A percentile compares a stretch with the other conserved stretches of the same genome.
Conservation (phyloP, 1,284 basidiomycete genomes). For the Ceratobasidium sp. region DNA sequence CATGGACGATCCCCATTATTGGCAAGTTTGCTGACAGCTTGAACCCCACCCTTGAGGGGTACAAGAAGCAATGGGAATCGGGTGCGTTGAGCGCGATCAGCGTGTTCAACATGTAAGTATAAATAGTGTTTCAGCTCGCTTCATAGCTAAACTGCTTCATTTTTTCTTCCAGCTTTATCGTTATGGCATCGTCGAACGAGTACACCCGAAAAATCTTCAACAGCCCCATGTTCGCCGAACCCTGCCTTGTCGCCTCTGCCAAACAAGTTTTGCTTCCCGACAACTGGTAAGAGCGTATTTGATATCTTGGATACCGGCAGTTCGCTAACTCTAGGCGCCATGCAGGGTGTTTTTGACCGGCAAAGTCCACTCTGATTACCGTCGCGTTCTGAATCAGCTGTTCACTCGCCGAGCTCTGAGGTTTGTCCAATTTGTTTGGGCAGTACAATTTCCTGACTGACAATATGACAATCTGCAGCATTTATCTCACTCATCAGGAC, state of each 20-base stretch:
- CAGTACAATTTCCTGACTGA: slow-evolving; percentile 40
- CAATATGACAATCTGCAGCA: slow-evolving; percentile 60
- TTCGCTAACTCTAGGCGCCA: slow-evolving; percentile 13
- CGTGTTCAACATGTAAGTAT: slow-evolving; percentile 93
- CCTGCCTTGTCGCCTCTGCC: slow-evolving; percentile 92
- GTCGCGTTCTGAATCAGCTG: slow-evolving; percentile 87
- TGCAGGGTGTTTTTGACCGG: slow-evolving; percentile 94
- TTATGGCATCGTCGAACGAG: slow-evolving; percentile 92
- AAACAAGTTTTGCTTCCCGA: slow-evolving; percentile 87
- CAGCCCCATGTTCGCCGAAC: slow-evolving; percentile 87
- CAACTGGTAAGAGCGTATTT: slow-evolving; percentile 75
- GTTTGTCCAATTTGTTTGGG: slow-evolving; percentile 53
- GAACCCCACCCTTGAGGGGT: slow-evolving; percentile 86
- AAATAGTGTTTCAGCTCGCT: not conserved
- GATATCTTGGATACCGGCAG: not conserved
- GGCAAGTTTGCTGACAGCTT: slow-evolving; percentile 91
- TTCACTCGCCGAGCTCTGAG: slow-evolving; percentile 94
- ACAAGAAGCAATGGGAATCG: slow-evolving; percentile 87
- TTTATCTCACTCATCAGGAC: slow-evolving; percentile 91
- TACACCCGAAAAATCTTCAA: slow-evolving; percentile 92
- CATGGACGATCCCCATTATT: slow-evolving; percentile 93
- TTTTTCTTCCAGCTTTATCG: slow-evolving; percentile 80
- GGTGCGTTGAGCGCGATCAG: slow-evolving; percentile 85
- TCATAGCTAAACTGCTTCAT: slow-evolving; percentile 17
- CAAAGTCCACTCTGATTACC: slow-evolving; percentile 93